Evolutionary conservation across 2,329 filamentous ascomycete genomes (phyloP), one percentile per base, ranked within the genome.

Genomic region (Dactylellina drechsleri): DNA sequence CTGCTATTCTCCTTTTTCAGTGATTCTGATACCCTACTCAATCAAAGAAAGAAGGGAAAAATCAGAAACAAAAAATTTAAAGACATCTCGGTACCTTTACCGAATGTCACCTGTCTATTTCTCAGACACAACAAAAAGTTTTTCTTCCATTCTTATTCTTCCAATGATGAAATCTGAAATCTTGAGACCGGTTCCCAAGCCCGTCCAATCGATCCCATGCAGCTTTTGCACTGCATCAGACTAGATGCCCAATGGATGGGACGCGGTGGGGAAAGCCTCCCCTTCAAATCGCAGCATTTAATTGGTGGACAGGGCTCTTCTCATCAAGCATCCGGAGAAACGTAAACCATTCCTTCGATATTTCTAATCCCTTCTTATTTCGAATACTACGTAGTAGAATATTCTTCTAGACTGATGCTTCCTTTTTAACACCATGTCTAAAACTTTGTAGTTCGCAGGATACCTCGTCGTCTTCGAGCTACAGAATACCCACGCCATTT

Each of bases 361-460:
- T 36, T 36, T 36, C 31, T 36, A 7, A 36, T 36, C 10, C 6
- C 31, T 36, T 36, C 31, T 36, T 36, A 36, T 36, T 36, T 36
- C 31, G 31, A 36, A 36, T 36, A 28, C 3, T 4, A 28, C 7
- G n/a, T n/a, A n/a, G n/a, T n/a, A 23, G 23, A 23, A 23, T 23
- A 23, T 23, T 23, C 23, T 23, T 23, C 23, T 23, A 23, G 23
- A 23, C 23, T 23, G 23, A 23, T 23, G 23, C 23, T 23, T 23
- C 23, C 23, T 23, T 23, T 23, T n/a, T 40, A 56, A 59, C 65
- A 58, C 26, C 47, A 61, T 67, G 65, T 53, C 54, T 60, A 54
- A 64, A 71, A 71, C 66, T 56, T 61, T 68, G 57, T 68, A 61
- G 65, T 61, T 41, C 50, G 45, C 52, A 66, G 36, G 20, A 20